Evolutionary conservation across 257 asterid genomes (phyloP).

Genomic region (Nicotiana undulata): DNA sequence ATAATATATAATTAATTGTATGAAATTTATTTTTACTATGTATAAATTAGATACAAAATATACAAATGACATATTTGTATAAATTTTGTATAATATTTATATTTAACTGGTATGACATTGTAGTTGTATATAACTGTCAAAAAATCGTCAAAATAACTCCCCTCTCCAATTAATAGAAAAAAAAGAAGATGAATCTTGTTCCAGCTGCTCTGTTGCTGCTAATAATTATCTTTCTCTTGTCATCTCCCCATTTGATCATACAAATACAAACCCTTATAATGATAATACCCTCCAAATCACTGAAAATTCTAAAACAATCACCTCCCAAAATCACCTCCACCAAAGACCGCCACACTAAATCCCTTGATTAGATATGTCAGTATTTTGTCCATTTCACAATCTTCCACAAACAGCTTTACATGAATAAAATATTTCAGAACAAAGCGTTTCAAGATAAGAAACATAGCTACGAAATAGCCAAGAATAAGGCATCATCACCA

Average conservation of each 20-base stretch:
- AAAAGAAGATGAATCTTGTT: slow-evolving; percentile 42
- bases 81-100: no score
- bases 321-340: slow-evolving; percentile 69
- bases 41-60: no score
- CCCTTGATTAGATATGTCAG: not conserved
- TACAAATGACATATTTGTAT: no score
- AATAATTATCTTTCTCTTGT: slow-evolving; percentile 26
- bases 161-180: slow-evolving; percentile 90
- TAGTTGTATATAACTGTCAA: not conserved
- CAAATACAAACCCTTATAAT: slow-evolving; percentile 31
- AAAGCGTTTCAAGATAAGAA: not conserved
- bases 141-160: slow-evolving; percentile 41
- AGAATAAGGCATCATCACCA: not conserved
- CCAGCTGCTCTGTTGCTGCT: slow-evolving; percentile 23
- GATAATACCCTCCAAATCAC: slow-evolving; percentile 20
- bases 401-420: not conserved
- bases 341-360: slow-evolving; percentile 89
- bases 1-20: no score
- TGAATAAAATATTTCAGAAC: not conserved
- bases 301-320: slow-evolving; percentile 54
- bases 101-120: no score
- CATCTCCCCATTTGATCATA: slow-evolving; percentile 16
- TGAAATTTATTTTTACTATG: no score
- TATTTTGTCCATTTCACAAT: not conserved
- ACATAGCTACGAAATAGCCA: not conserved